phyloP scores from a whole-genome alignment of 176 grass and related monocot genomes.

The Oryza australiensis region DNA sequence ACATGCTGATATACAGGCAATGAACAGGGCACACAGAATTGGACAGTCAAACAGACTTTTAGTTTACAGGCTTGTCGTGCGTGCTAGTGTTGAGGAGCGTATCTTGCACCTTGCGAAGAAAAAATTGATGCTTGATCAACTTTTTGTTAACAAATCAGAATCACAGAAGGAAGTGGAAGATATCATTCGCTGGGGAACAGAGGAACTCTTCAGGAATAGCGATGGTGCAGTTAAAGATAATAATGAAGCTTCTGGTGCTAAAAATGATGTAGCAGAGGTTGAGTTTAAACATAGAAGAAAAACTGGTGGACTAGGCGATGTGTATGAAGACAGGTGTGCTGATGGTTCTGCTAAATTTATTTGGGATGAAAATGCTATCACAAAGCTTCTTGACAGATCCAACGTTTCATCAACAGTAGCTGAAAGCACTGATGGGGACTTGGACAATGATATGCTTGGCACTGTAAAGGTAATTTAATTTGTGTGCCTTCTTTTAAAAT shows the following conservation, averaged over 20 bases:
- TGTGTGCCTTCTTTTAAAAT: not conserved
- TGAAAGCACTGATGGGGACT: conserved; percentile 75
- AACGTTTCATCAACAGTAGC: conserved; percentile 71
- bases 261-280: conserved; percentile 51
- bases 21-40: conserved; percentile 99
- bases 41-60: conserved; percentile 96
- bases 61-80: conserved; percentile 97
- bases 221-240: conserved; percentile 59
- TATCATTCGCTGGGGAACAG: conserved; percentile 97
- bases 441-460: conserved; percentile 97
- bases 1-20: conserved; percentile 99
- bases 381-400: conserved; percentile 93
- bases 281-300: conserved; percentile 86
- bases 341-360: conserved; percentile 69
- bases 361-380: conserved; percentile 97
- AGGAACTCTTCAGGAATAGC: conserved; percentile 82
- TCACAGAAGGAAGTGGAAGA: conserved; percentile 98
- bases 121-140: conserved; percentile 99
- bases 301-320: conserved; percentile 90
- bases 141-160: conserved; percentile 98
- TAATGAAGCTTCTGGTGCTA: conserved; percentile 59
- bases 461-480: conserved; percentile 78
- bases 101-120: conserved; percentile 99
- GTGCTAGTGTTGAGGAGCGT: conserved; percentile 96
- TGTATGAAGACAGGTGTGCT: conserved; percentile 94